Base-by-base conservation (phyloP, 345 rosid genomes). In the Gossypium thurberi region DNA sequence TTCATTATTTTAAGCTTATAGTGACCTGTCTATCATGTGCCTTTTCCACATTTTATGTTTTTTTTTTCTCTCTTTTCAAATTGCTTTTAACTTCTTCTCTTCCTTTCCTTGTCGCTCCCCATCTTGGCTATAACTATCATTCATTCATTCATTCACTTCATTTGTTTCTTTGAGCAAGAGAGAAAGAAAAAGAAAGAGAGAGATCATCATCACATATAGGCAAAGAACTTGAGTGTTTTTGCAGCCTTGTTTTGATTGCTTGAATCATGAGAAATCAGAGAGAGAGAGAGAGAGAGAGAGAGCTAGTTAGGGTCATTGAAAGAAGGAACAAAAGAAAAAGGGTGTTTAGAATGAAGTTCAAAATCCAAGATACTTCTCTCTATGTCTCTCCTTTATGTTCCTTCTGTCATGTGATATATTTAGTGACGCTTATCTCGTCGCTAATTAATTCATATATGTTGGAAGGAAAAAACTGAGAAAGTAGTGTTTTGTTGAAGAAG, bases 1-100 rank as follows among this genome's bases (percentile, higher is more conserved):
- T 84, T 78, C 74, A 66, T 79, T 83, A 67, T 78, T 82, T 59
- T 67, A 83, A 65, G 61, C 53, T 61, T 71, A 48, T 59, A 43
- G 71, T 85, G 86, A 88, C 87, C 88, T 83, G 90, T 88, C 86
- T 51, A 60, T 67, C 88, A 86, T 86, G 86, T 82, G 87, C 78
- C 66, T 80, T 69, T 76, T 23, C 70, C 42, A 18, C 75, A 40
- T 61, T 52, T 74, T 26, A 68, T 40, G 28, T 57, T 42, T 40
- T 65, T 42, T 40, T 58, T 43, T 42, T 10, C 26, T 12, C 40
- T 33, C 40, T 1, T 33, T 33, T 33, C 40, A 5, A 33, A 33
- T 33, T 33, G 40, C 40, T 78, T 13, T 51, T 51, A 11, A 51
- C 71, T 76, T 43, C 56, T 66, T 40, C 55, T 58, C 59, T 47